Evolutionary conservation across 208 protist species (phyloP).

Genomic region (Vickermania ingenoplastis): DNA sequence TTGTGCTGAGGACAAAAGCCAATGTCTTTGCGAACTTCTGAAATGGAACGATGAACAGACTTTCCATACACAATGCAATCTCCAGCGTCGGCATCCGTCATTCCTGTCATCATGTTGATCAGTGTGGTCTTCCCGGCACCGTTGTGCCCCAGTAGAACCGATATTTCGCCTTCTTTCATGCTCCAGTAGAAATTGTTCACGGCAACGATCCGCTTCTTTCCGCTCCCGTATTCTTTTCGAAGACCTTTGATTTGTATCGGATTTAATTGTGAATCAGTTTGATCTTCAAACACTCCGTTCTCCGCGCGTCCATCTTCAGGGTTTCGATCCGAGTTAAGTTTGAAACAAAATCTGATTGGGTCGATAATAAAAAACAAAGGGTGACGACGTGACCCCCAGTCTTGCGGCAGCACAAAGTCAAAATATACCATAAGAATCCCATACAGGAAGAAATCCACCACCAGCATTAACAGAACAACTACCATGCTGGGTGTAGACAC

Average conservation of each 20-base stretch:
- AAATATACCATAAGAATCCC: conserved; percentile 52
- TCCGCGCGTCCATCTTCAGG: conserved; percentile 11
- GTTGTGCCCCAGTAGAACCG: conserved; percentile 73
- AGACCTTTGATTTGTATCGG: conserved; percentile 15
- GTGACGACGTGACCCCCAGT: conserved; percentile 40
- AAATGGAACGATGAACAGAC: conserved; percentile 41
- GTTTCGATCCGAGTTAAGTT: conserved; percentile 7
- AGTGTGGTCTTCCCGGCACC: conserved; percentile 69
- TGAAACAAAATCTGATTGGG: conserved; percentile 14
- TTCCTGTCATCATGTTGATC: conserved; percentile 84
- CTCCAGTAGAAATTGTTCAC: conserved; percentile 60
- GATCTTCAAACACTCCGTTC: conserved; percentile 29
- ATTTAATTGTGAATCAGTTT: neutral
- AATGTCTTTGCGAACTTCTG: conserved; percentile 56
- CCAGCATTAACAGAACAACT: conserved; percentile 26
- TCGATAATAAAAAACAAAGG: conserved; percentile 53
- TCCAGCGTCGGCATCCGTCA: conserved; percentile 51
- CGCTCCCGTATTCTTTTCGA: conserved; percentile 13
- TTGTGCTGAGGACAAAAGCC: conserved; percentile 93
- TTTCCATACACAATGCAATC: conserved; percentile 69
- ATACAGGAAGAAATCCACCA: conserved; percentile 39
- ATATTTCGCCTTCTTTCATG: conserved; percentile 45
- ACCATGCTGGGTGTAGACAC: conserved; percentile 1
- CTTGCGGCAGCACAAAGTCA: conserved; percentile 39
- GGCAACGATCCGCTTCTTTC: conserved; percentile 28